Evolutionary conservation across 1,284 basidiomycete genomes (phyloP), one percentile per base, ranked within the genome.

Genomic region (Mixia osmundae): DNA sequence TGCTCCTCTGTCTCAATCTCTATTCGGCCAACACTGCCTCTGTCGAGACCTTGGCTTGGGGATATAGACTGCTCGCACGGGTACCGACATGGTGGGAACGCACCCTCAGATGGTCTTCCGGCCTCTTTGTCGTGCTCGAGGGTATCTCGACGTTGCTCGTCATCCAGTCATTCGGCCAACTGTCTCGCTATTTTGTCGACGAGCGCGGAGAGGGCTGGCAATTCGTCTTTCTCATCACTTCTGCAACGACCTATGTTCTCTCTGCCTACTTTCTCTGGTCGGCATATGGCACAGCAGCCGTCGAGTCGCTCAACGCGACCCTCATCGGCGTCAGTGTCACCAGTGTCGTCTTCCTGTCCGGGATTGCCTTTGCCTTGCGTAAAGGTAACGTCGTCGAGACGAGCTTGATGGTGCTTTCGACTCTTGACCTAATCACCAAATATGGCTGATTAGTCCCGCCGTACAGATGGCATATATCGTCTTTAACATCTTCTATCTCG

Each of bases 301-400:
- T 71, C 2, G 76, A 76, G 1, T 76, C 76, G 5, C 58, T 82
- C 25, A 74, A 76, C n/a, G 76, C 80, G 2, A 82, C 78, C 0
- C 59, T 85, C 12, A 61, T 83, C 12, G 79, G 79, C 4, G 76
- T 72, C 10, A 73, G 75, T 9, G 49, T 71, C 40, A 73, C 72
- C 1, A 63, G 65, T 6, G 62, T 73, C 45, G 53, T 87, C 30
- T 94, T 94, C 59, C 65, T 94, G 25, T 82, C 33, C 2, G 65
- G 79, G 44, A 89, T 94, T 45, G 80, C 80, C 4, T 89, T 94
- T 55, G 70, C 69, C 9, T 57, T 85, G 41, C 68, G 80, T 38
- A 67, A 80, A 35, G 91, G 85, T 31, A 91, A 87, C 49, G 76
- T 89, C 28, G 75, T 94, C 40, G 85, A 95, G 55, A 83, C 83